Conservation (phyloP, 306 rosid species). For the Casuarina equisetifolia region DNA sequence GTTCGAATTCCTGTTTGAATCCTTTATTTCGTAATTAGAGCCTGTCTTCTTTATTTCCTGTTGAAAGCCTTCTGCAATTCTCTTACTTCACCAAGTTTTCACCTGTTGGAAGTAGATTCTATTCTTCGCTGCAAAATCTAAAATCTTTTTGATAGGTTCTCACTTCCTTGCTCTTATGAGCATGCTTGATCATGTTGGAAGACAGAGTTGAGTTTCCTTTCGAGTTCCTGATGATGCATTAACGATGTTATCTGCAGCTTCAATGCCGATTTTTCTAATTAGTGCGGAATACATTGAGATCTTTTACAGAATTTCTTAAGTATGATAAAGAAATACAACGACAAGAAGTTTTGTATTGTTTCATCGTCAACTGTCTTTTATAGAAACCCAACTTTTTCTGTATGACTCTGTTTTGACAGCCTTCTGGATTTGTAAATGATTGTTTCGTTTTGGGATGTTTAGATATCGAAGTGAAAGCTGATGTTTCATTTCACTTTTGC, state of each 20-base stretch:
- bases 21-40: neutral
- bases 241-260: neutral
- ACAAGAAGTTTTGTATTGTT: neutral
- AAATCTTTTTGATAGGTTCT: neutral
- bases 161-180: neutral
- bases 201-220: neutral
- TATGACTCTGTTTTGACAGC: neutral
- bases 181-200: neutral
- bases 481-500: slow-evolving; percentile 28
- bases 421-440: neutral
- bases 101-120: neutral
- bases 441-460: neutral
- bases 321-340: neutral
- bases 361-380: neutral
- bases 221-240: neutral
- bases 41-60: neutral
- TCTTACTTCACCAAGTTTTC: neutral
- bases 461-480: neutral
- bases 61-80: neutral
- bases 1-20: neutral
- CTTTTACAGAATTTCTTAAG: neutral
- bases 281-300: neutral
- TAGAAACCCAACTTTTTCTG: neutral
- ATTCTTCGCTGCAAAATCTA: neutral
- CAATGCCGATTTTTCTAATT: neutral